A percentile compares a stretch with the other conserved stretches of the same genome.
These are phyloP conservation scores for Kalmusia sp. DNA, from an alignment of 2,329 filamentous ascomycete species.

Conservation along the genomic window DNA sequence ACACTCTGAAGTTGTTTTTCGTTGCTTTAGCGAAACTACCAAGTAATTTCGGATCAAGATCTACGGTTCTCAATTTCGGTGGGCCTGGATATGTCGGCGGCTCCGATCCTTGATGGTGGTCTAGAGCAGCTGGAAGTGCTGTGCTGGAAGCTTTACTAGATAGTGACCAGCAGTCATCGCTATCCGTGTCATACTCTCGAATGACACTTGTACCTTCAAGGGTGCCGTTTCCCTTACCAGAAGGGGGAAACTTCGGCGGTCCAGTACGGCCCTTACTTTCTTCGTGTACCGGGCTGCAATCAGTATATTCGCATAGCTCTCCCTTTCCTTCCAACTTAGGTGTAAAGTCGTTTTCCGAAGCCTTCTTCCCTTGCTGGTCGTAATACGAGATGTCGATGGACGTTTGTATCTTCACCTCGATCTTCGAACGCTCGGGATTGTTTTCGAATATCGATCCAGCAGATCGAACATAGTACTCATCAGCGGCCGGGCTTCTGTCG, in stretches of 20 bases:
- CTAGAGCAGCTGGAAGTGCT: conserved; percentile 14
- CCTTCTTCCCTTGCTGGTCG: background rate
- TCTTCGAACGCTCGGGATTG: conserved; percentile 6
- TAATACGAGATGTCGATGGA: conserved; percentile 5
- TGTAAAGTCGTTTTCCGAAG: background rate
- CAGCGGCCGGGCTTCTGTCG: conserved; percentile 19
- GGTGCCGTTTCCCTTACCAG: background rate
- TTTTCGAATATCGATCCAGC: conserved; percentile 20
- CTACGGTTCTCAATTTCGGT: conserved; percentile 12
- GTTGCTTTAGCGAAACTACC: conserved; percentile 14
- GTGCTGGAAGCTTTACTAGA: conserved; percentile 25
- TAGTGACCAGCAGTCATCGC: conserved; percentile 13
- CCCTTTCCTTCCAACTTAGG: too few relatives aligned
- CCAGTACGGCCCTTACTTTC: background rate
- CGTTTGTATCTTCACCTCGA: conserved; percentile 21
- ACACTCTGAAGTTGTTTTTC: conserved; percentile 24
- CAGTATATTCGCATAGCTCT: background rate
- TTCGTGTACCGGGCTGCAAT: background rate
- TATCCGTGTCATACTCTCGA: conserved; percentile 7
- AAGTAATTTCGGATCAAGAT: conserved; percentile 9
- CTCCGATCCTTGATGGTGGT: conserved; percentile 14
- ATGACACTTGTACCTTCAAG: background rate
- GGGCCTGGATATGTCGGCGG: conserved; percentile 22
- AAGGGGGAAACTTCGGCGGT: background rate
- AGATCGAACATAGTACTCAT: conserved; percentile 23